A percentile compares a stretch with the other conserved stretches of the same genome.
Evolutionary conservation across 805 yeast species (phyloP).

Genomic region (Yarrowia divulgata): DNA sequence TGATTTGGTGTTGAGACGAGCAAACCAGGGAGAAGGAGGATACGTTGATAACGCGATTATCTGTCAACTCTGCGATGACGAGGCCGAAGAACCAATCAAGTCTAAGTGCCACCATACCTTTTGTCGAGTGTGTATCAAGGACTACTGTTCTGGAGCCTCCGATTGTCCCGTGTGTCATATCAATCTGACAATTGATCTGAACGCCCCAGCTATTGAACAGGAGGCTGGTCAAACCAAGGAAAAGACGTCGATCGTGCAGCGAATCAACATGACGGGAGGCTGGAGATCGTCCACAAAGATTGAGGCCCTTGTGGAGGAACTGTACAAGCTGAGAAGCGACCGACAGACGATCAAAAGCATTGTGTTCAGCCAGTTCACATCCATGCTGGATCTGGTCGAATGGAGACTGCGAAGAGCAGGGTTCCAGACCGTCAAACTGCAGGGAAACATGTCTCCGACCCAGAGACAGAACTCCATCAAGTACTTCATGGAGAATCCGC

Average conservation of each 20-base stretch:
- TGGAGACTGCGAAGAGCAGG: conserved; percentile 97
- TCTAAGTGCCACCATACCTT: conserved; percentile 93
- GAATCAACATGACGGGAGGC: conserved; percentile 80
- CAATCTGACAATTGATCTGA: conserved; percentile 85
- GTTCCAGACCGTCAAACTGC: conserved; percentile 89
- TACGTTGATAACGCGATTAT: conserved; percentile 66
- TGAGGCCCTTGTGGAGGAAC: conserved; percentile 93
- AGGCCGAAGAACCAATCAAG: conserved; percentile 96
- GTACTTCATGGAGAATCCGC: conserved; percentile 90
- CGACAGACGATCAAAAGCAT: conserved; percentile 90
- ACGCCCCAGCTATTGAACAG: conserved; percentile 78
- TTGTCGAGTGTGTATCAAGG: conserved; percentile 90
- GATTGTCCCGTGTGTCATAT: conserved; percentile 98
- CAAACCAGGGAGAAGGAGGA: conserved; percentile 50
- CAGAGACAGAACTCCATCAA: conserved; percentile 92
- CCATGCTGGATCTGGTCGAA: conserved; percentile 94
- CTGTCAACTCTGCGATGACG: conserved; percentile 95
- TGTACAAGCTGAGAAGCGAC: conserved; percentile 85
- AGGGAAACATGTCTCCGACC: conserved; percentile 96
- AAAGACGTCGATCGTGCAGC: conserved; percentile 74
- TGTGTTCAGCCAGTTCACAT: conserved; percentile 96
- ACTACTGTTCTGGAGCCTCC: conserved; percentile 78
- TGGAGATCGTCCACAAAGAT: conserved; percentile 97
- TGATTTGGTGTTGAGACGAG: conserved; percentile 83
- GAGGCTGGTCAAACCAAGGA: conserved; percentile 60